These are phyloP conservation scores for Salvia splendens DNA, from an alignment of 257 asterid genomes.

Conservation along the genomic window DNA sequence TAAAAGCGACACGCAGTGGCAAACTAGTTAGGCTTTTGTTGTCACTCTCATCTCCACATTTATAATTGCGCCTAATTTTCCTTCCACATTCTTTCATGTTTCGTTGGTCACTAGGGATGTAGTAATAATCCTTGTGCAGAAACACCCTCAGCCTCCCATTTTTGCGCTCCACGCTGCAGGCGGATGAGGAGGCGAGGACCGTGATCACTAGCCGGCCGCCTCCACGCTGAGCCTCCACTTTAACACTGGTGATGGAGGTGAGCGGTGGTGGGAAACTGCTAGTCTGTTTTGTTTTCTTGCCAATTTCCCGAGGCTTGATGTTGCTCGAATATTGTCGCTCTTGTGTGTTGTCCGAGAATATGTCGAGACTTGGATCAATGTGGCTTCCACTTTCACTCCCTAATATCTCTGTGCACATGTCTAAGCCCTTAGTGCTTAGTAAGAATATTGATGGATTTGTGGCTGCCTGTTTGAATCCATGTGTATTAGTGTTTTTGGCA, in stretches of 20 bases:
- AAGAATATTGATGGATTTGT: conserved; percentile 37
- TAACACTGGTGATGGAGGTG: conserved; percentile 54
- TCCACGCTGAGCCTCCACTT: conserved; percentile 57
- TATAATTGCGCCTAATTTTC: conserved; percentile 43
- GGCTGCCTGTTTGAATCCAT: neutral
- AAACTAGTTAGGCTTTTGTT: conserved; percentile 46
- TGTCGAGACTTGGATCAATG: conserved; percentile 45
- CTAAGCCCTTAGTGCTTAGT: conserved; percentile 51
- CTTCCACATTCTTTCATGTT: conserved; percentile 7
- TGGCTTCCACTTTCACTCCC: conserved; percentile 71
- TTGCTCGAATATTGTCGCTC: conserved; percentile 20
- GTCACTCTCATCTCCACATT: conserved; percentile 39
- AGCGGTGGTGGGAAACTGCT: conserved; percentile 67
- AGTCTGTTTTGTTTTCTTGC: conserved; percentile 28
- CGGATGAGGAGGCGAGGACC: conserved; percentile 36
- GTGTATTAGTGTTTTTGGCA: conserved; percentile 19
- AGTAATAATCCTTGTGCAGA: conserved; percentile 22
- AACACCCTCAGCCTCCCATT: conserved; percentile 69
- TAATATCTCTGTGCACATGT: conserved; percentile 76
- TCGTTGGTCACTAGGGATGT: neutral
- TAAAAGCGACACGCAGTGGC: conserved; percentile 33
- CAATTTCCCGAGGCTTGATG: conserved; percentile 14
- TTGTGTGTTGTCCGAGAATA: conserved; percentile 22
- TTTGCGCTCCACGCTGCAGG: conserved; percentile 44
- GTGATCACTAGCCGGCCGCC: conserved; percentile 61